phyloP scores from a whole-genome alignment of 768 basidiomycete genomes.

The Solioccasus polychromus region DNA sequence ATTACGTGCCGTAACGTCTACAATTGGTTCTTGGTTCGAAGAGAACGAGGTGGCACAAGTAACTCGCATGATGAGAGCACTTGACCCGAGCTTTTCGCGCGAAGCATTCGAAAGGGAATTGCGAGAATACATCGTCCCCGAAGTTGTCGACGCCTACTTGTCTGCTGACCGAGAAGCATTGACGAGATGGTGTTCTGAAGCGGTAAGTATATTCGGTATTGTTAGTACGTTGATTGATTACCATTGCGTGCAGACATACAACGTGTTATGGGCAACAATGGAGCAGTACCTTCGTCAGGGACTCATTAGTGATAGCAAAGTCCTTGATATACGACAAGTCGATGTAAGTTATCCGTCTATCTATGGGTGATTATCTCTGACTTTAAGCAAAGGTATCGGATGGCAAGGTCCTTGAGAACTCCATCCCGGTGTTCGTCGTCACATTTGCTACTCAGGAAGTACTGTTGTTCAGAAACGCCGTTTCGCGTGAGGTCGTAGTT shows the following conservation, averaged over 20 bases:
- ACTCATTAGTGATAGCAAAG: conserved; percentile 87
- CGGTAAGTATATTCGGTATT: conserved; percentile 50
- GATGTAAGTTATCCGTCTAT: conserved; percentile 58
- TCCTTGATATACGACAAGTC: conserved; percentile 95
- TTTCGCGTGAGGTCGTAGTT: conserved; percentile 80
- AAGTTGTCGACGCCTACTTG: conserved; percentile 94
- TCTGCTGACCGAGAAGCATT: conserved; percentile 85
- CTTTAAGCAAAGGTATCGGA: conserved; percentile 57
- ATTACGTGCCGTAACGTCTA: conserved; percentile 78
- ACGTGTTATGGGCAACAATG: conserved; percentile 98
- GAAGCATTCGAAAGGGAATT: conserved; percentile 88
- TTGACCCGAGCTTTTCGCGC: conserved; percentile 85
- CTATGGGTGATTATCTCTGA: conserved; percentile 3
- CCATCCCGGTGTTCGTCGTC: conserved; percentile 86
- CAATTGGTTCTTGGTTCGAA: conserved; percentile 88
- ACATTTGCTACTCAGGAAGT: conserved; percentile 94
- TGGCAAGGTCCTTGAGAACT: conserved; percentile 88
- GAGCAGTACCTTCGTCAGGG: conserved; percentile 91
- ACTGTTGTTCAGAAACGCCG: conserved; percentile 84
- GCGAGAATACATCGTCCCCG: conserved; percentile 95
- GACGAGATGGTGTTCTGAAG: conserved; percentile 92
- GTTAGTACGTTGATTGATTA: neutral
- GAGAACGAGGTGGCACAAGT: conserved; percentile 99
- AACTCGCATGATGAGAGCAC: conserved; percentile 75
- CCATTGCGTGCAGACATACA: conserved; percentile 70